Base-by-base conservation (phyloP, 495 filamentous ascomycete species). In the Physcia stellaris region DNA sequence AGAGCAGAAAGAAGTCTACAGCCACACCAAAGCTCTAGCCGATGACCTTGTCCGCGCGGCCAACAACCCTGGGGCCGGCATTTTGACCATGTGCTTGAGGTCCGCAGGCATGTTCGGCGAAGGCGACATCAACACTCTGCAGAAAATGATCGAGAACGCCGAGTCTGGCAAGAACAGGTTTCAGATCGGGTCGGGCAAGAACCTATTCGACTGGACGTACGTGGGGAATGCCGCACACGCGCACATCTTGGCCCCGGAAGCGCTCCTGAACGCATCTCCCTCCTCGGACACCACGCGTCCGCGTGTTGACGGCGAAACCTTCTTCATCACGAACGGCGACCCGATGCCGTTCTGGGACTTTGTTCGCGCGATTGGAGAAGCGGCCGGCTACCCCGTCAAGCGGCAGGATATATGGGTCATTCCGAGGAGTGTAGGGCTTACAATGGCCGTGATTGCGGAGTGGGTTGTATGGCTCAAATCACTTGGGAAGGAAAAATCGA, bases 191-290 rank as follows among this genome's bases (percentile, higher is more conserved):
- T 27, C 45, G 20, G 43, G 49, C 43, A 24, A 35, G 20, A 48
- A 50, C 21, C 62, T 86, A 26, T 85, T 85, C 60, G 82, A 88
- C 57, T 84, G 83, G 58, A 83, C 79, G 33, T 84, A 86, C 59
- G 80, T 85, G 44, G 71, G 67, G 39, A 88, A 86, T 60, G 72
- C 80, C 9, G 80, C 80, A 9, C 70, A 85, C 56, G 83, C 71
- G 4, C 82, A 86, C 51, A 61, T 83, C 10, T 67, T 86, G 1
- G 77, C 77, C 29, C 75, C 46, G 11, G 46, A 41, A 41, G 35
- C 37, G 13, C 41, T 43, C 6, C 26, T 40, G 22, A 13, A 21
- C 19, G 13, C 22, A 19, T 19, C 18, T 19, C 7, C 9, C 26
- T 26, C 26, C 21, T 34, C 26, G 15, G 27, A 16, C 19, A 32